phyloP scores from a whole-genome alignment of 2,329 filamentous ascomycete genomes.

The Ceratocystiopsis minuta region DNA sequence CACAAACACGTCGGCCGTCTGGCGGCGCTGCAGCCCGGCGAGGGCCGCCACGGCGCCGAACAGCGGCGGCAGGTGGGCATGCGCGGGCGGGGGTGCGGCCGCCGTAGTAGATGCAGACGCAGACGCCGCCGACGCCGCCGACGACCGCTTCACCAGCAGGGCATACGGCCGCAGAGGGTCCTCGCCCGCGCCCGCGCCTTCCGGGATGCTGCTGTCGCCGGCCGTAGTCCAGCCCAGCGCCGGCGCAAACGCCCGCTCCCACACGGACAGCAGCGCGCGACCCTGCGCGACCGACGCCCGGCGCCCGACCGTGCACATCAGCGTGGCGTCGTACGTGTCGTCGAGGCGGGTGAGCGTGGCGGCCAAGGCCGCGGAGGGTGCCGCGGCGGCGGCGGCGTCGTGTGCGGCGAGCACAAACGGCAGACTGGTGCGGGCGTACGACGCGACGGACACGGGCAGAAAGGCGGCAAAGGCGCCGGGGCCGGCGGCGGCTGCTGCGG shows the following conservation, averaged over 20 bases:
- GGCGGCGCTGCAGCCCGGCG: conserved; percentile 39
- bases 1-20: conserved; percentile 58
- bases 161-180: conserved; percentile 20
- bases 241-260: conserved; percentile 49
- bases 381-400: conserved; percentile 14
- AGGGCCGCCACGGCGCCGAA: conserved; percentile 48
- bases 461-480: conserved; percentile 41
- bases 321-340: conserved; percentile 58
- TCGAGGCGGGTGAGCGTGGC: conserved; percentile 38
- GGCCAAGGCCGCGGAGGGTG: background rate
- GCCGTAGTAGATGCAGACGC: too few species aligned
- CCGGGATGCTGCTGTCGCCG: background rate
- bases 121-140: background rate
- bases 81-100: conserved; percentile 20
- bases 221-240: conserved; percentile 2
- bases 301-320: conserved; percentile 61
- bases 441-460: conserved; percentile 50
- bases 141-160: conserved; percentile 15
- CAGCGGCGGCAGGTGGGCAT: conserved; percentile 52
- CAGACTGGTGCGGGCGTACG: conserved; percentile 52
- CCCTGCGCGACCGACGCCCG: conserved; percentile 62
- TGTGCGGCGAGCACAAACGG: conserved; percentile 59
- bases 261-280: conserved; percentile 54
- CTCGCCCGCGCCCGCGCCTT: background rate
- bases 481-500: conserved; percentile 8